A percentile compares a stretch with the other conserved stretches of the same genome.
Conservation (phyloP, 1,284 basidiomycete species). For the Takashimella koratensis region DNA sequence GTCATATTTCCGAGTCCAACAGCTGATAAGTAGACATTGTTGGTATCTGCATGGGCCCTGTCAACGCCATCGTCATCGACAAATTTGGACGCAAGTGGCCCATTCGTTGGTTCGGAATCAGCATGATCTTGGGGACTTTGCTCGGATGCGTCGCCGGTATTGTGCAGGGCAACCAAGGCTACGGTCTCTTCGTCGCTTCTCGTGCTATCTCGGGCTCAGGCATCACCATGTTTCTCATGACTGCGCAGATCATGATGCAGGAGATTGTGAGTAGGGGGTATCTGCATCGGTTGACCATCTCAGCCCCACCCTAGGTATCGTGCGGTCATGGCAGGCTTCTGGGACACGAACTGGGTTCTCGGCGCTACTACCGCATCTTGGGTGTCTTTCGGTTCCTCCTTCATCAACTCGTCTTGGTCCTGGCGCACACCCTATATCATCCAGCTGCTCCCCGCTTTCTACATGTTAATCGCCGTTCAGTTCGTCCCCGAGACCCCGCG, state of each 20-base stretch:
- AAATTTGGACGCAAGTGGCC: conserved; percentile 9
- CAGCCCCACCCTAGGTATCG: conserved; percentile 16
- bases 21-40: too few species aligned
- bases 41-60: conserved; percentile 7
- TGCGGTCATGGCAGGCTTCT: conserved; percentile 10
- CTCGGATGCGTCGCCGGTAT: conserved; percentile 7
- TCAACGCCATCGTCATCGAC: conserved; percentile 7
- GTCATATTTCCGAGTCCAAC: too few species aligned
- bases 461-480: too few species aligned
- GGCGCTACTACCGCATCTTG: conserved; percentile 12
- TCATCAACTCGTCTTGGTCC: conserved; percentile 6
- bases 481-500: conserved; percentile 30
- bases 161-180: neutral
- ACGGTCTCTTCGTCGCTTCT: conserved; percentile 12
- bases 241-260: conserved; percentile 16
- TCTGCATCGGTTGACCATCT: too few species aligned
- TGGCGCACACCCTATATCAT: too few species aligned
- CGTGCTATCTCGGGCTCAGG: conserved; percentile 9
- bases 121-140: conserved; percentile 7
- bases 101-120: conserved; percentile 4
- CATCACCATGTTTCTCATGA: conserved; percentile 13
- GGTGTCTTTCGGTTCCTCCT: conserved; percentile 14
- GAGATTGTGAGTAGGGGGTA: conserved; percentile 17
- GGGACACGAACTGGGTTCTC: too few species aligned
- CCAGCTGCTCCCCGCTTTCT: too few species aligned